These are phyloP conservation scores for Amphibolis antarctica DNA, from an alignment of 106 monocot genomes.

Conservation along the genomic window DNA sequence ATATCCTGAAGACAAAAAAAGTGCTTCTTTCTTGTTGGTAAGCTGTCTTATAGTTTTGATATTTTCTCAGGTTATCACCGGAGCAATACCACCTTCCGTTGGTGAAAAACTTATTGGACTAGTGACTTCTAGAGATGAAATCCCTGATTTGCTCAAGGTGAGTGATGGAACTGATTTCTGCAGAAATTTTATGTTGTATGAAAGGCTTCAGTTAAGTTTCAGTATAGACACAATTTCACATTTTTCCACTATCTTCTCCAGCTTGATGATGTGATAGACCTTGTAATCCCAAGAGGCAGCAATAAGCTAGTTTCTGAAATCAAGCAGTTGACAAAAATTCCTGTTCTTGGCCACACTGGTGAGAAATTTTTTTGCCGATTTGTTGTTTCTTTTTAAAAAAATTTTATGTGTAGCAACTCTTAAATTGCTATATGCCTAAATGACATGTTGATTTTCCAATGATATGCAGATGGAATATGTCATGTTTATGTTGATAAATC, in stretches of 20 bases:
- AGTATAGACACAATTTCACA: not conserved
- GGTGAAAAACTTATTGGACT: conserved; percentile 75
- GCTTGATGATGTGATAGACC: conserved; percentile 99
- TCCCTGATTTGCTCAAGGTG: conserved; percentile 90
- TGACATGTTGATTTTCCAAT: conserved; percentile 3
- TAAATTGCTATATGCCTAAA: not conserved
- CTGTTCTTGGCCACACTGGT: conserved; percentile 96
- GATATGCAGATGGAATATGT: conserved; percentile 75
- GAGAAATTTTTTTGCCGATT: not conserved
- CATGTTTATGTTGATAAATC: conserved; percentile 95
- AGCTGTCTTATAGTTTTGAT: not conserved
- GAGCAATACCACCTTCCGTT: conserved; percentile 51
- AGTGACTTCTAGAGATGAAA: conserved; percentile 89
- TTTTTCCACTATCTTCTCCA: conserved; percentile 12
- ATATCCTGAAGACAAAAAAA: not conserved
- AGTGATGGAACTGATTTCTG: not conserved
- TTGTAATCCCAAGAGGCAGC: conserved; percentile 95
- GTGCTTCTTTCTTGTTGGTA: not conserved
- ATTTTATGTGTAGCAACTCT: not conserved
- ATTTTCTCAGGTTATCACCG: conserved; percentile 55
- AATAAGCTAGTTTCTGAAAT: conserved; percentile 86
- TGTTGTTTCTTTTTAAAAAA: not conserved
- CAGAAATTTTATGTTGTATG: not conserved
- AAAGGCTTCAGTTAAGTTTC: not conserved
- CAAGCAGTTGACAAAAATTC: conserved; percentile 86